Evolutionary conservation across 768 basidiomycete species (phyloP), one percentile per base, ranked within the genome.

Genomic region (Pisolithus orientalis): DNA sequence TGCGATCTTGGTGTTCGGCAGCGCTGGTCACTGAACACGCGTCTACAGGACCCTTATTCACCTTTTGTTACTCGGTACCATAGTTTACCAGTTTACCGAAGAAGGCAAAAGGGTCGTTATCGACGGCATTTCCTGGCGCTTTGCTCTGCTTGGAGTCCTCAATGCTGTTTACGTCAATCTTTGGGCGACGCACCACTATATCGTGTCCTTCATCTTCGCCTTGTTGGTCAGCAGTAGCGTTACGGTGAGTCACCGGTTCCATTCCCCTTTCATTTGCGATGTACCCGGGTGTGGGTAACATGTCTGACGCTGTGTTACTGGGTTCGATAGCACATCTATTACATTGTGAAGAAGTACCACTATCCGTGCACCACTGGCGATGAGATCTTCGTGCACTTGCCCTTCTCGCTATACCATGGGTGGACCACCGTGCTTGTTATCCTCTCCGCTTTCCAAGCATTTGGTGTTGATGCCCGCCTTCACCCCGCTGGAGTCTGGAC

Each of bases 391-490:
- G 78, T 97, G 42, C 94, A 97, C 68, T 83, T 96, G 16, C 96
- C 96, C 2, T 97, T 98, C 80, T 94, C 90, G 2, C 83, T 97
- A 45, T 96, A 88, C 72, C 93, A 96, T 62, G 94, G 93, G 37
- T 92, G 90, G 89, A 88, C 85, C 10, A 90, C 90, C 50, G 83
- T 93, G 53, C 80, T 90, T 49, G 82, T 93, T 53, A 67, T 94
- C 61, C 69, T 94, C 57, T 85, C 87, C 39, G 88, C 78, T 2
- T 94, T 94, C 62, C 85, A 92, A 58, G 92, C 92, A 0, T 94
- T 94, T 60, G 94, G 95, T 57, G 82, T 84, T 54, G 78, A 94
- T 65, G 83, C 88, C 0, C 63, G 75, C 53, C 68, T 65, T 53
- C 73, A 87, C 52, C 70, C 65, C 31, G 84, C 90, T 3, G 91